phyloP scores from a whole-genome alignment of 78 protist species.

The Tieghemostelium lacteum region DNA sequence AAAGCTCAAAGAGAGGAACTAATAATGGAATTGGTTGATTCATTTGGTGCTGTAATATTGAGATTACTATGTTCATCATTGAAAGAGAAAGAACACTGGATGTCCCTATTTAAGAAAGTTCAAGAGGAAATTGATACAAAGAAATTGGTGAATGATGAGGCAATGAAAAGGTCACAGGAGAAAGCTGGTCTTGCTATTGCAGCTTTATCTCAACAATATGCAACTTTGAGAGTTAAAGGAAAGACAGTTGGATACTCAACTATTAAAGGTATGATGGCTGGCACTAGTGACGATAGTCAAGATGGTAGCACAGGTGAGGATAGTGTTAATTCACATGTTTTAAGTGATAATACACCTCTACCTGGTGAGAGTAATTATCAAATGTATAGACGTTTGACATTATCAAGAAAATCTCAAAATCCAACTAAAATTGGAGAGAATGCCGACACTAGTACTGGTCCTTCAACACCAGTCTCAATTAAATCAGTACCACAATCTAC shows the following conservation, averaged over 20 bases:
- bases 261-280: slow-evolving; percentile 8
- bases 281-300: slow-evolving; percentile 4
- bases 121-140: slow-evolving; percentile 50
- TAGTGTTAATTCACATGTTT: not conserved
- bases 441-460: not conserved
- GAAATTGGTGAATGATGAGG: slow-evolving; percentile 64
- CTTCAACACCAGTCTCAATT: not conserved
- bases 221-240: slow-evolving; percentile 64
- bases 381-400: slow-evolving; percentile 49
- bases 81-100: slow-evolving; percentile 60
- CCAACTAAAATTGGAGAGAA: not conserved
- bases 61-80: slow-evolving; percentile 36
- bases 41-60: slow-evolving; percentile 52
- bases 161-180: slow-evolving; percentile 78
- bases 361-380: slow-evolving; percentile 64
- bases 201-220: slow-evolving; percentile 67
- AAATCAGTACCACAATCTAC: not conserved
- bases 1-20: slow-evolving; percentile 7
- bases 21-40: slow-evolving; percentile 55
- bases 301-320: not conserved
- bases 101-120: slow-evolving; percentile 42
- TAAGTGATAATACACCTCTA: not conserved
- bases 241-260: slow-evolving; percentile 8
- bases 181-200: slow-evolving; percentile 60
- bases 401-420: slow-evolving; percentile 17